Evolutionary conservation across 129 eudicot species (phyloP), one percentile per base, ranked within the genome.

Genomic region (Solidago caesia): DNA sequence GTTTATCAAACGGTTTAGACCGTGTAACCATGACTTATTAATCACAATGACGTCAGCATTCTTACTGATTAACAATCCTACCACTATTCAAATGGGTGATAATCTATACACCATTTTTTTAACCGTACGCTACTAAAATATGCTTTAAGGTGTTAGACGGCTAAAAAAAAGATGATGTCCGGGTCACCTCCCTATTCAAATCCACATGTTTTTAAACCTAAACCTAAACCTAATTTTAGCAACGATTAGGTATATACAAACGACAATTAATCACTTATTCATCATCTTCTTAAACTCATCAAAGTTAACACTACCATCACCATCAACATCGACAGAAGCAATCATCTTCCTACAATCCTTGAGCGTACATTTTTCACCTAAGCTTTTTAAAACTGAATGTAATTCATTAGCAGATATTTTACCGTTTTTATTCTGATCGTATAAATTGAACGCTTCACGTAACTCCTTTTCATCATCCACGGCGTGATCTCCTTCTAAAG

Each of bases 251-350:
- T 63, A 65, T 58, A 64, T 78, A 55, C 61, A 79, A 79, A 64
- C 51, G 65, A 70, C 73, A 8, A 12, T 43, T 64, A 46, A 9
- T 73, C 67, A 79, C n/a, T 81, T 79, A 27, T 72, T 82, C 96
- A 93, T 90, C 96, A 90, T 93, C 96, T 90, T 88, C 87, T 93
- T 90, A 53, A 93, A 93, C 89, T 93, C 96, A 60, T 88, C 92
- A 58, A 93, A 93, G 61, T 90, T 86, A 47, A 93, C 98, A 72
- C 84, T 64, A 8, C 96, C 96, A 14, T 90, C 98, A 21, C 98
- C 98, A 55, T 92, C 98, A 29, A 80, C 92, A 39, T 90, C 96
- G 47, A 93, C 96, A 7, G 88, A 81, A 13, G 79, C 77, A 65
- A 93, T 90, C 98, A 93, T 93, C 77, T 69, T 77, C 63, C 72